Evolutionary conservation across 768 basidiomycete genomes (phyloP).

Genomic region (Mycena latifolia): DNA sequence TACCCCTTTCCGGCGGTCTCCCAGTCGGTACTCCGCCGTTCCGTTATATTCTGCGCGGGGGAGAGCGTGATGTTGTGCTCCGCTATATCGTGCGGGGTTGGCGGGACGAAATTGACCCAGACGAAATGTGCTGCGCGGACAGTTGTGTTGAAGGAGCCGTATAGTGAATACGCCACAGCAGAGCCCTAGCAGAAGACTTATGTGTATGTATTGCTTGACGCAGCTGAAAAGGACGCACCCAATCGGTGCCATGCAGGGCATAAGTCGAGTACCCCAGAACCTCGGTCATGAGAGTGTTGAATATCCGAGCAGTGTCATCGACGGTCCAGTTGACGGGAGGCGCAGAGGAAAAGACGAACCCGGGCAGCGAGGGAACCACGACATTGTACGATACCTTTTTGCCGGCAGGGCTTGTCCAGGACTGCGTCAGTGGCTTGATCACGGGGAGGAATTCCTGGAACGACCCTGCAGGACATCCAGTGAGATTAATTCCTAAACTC

Average conservation of each 20-base stretch:
- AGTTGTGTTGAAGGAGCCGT: constrained; percentile 8
- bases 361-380: constrained; percentile 25
- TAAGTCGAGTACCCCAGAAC: constrained; percentile 40
- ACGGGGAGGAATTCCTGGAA: constrained; percentile 19
- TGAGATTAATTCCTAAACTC: not conserved
- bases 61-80: constrained; percentile 14
- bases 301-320: constrained; percentile 39
- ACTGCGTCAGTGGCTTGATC: no score
- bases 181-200: not conserved
- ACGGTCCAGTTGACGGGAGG: constrained; percentile 36
- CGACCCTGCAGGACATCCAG: constrained; percentile 1
- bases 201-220: not conserved
- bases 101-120: constrained; percentile 11
- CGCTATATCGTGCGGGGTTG: not conserved
- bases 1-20: not conserved
- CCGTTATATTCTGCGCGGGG: not conserved
- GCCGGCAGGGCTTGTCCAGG: not conserved
- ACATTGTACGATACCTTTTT: constrained; percentile 5
- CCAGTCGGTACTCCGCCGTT: constrained; percentile 8
- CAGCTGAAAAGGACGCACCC: constrained; percentile 28
- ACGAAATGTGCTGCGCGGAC: constrained; percentile 15
- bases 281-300: constrained; percentile 41
- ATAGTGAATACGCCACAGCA: not conserved
- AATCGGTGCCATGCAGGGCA: constrained; percentile 38
- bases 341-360: constrained; percentile 33